phyloP scores from a whole-genome alignment of 1,284 basidiomycete genomes.

The Heterobasidion occidentale region DNA sequence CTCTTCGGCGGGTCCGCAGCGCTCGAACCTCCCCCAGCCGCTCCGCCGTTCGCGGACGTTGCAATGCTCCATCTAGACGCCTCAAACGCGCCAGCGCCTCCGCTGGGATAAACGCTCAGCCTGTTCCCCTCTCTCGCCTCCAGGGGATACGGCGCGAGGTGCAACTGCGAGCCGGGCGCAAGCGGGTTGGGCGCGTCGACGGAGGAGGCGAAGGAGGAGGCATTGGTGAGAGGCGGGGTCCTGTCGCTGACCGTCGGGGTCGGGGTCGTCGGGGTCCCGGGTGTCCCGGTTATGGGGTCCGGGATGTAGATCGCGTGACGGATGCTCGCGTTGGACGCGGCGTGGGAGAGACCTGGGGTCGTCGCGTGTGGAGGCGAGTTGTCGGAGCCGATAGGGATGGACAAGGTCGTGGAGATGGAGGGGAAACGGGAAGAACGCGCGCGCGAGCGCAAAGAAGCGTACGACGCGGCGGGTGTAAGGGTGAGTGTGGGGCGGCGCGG shows the following conservation, averaged over 20 bases:
- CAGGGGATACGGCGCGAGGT: not conserved
- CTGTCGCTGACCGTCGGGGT: not conserved
- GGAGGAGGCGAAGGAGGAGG: not conserved
- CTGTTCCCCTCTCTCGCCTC: too few relatives aligned
- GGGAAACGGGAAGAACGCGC: conserved; percentile 6
- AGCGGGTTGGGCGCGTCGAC: not conserved
- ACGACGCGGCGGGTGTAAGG: conserved; percentile 11
- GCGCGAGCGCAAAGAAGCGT: conserved; percentile 12
- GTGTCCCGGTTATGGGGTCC: not conserved
- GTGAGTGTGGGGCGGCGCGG: not conserved
- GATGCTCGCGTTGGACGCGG: conserved; percentile 2
- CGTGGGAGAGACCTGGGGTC: conserved; percentile 4
- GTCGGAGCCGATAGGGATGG: not conserved
- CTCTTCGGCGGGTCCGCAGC: too few relatives aligned
- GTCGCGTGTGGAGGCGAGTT: not conserved
- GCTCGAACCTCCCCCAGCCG: too few relatives aligned
- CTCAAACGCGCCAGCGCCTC: too few relatives aligned
- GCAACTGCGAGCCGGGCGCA: not conserved
- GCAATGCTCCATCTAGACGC: too few relatives aligned
- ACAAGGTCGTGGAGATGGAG: conserved; percentile 12
- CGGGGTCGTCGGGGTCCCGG: conserved; percentile 4
- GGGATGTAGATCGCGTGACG: too few relatives aligned
- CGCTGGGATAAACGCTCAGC: too few relatives aligned
- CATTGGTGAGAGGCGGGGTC: not conserved
- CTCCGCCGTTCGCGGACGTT: too few relatives aligned